Evolutionary conservation across 2,329 filamentous ascomycete genomes (phyloP), one percentile per base, ranked within the genome.

Genomic region (Botryotinia calthae): DNA sequence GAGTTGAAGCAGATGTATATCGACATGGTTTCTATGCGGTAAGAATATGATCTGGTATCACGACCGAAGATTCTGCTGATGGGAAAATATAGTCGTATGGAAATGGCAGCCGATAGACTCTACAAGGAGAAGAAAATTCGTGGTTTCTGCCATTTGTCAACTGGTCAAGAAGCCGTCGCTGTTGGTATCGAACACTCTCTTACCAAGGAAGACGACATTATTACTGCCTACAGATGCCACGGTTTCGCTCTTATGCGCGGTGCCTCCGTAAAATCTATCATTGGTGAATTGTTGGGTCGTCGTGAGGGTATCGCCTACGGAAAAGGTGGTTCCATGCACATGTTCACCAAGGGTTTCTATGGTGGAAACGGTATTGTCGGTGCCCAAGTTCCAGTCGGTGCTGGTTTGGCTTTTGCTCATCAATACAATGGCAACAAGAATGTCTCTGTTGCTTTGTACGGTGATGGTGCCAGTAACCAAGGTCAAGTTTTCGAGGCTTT

Each of bases 61-160:
- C 44, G 25, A 37, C 44, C 31, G 63, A 72, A 66, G 25, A 73
- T 76, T 44, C 34, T 31, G 76, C 73, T 71, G 51, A 70, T 73
- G 31, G 51, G 14, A 18, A 58, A 65, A 22, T 63, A 56, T 80
- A 97, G 95, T 86, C 96, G 97, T 84, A 97, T 99, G 96, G 96
- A 99, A 86, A 97, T 99, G 95, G 95, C 95, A 78, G 94, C 96
- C 86, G 96, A 99, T 83, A 90, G 95, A 83, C 88, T 99, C 81
- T 99, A 99, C 93, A 99, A 99, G 88, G 96, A 98, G 88, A 99
- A 99, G 92, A 98, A 99, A 89, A 98, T 99, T 81, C 93, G 96
- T 81, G 96, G 96, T 86, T 99, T 99, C 92, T 99, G 96, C 87
- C 96, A 99, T 86, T 86, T 99, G 84, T 98, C 96, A 74, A 97